phyloP scores from a whole-genome alignment of 371 early-diverging fungal species.

The Mucor velutinosus region DNA sequence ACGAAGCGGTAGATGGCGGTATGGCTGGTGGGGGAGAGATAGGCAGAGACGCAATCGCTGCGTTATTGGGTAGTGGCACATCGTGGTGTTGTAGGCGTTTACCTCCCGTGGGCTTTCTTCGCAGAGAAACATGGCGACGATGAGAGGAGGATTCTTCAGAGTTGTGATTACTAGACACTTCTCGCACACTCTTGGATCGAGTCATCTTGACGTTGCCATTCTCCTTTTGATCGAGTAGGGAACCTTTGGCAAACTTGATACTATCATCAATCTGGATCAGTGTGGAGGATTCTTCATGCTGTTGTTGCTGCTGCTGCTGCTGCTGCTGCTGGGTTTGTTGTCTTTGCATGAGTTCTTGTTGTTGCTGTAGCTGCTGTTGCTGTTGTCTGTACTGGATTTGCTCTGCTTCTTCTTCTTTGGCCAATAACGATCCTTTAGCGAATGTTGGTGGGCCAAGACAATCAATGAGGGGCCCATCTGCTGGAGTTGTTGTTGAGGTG shows the following conservation, averaged over 20 bases:
- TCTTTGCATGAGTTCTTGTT: slow-evolving; percentile 4
- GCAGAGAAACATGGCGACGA: slow-evolving; percentile 33
- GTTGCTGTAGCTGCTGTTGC: slow-evolving; percentile 12
- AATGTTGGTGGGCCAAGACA: slow-evolving; percentile 25
- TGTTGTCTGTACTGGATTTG: slow-evolving; percentile 18
- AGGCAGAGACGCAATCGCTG: slow-evolving; percentile 17
- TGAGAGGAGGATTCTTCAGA: background rate
- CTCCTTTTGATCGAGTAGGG: slow-evolving; percentile 37
- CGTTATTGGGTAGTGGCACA: slow-evolving; percentile 35
- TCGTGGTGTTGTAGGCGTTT: slow-evolving; percentile 17
- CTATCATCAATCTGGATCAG: slow-evolving; percentile 47
- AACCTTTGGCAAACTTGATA: slow-evolving; percentile 44
- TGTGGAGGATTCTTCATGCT: slow-evolving; percentile 18
- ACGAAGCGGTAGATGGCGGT: background rate
- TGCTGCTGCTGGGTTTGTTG: slow-evolving; percentile 1
- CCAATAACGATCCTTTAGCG: slow-evolving; percentile 38
- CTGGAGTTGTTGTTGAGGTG: background rate
- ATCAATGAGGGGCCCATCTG: slow-evolving; percentile 25
- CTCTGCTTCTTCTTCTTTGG: slow-evolving; percentile 24
- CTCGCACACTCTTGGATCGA: slow-evolving; percentile 43
- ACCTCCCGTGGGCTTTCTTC: slow-evolving; percentile 37
- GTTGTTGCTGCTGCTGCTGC: slow-evolving; percentile 1
- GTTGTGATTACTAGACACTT: slow-evolving; percentile 9
- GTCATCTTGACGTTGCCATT: slow-evolving; percentile 22
- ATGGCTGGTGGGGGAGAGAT: slow-evolving; percentile 1